Base-by-base conservation (phyloP, 2,329 filamentous ascomycete species). In the Xylaria polymorpha region DNA sequence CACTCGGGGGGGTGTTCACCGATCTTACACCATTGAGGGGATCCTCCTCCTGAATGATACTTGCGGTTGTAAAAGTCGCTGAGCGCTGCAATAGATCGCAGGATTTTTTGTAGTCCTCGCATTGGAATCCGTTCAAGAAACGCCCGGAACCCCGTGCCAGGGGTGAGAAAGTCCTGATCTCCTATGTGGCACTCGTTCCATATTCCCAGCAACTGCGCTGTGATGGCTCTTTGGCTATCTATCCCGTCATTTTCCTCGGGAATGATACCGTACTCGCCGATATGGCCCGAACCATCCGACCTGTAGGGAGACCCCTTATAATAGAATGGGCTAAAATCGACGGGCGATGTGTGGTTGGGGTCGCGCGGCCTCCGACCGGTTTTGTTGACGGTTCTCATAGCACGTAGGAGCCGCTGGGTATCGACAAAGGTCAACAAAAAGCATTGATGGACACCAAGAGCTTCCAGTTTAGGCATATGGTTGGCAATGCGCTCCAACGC, bases 361-460 rank as follows among this genome's bases (percentile, higher is more conserved):
- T 18, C 61, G 4, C 18, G 55, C n/a, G 0, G 20, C 15, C 9
- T 60, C 8, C 10, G 9, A 15, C 1, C 67, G 64, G 22, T 65
- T 14, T 32, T 10, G 53, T 78, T 77, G 41, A 67, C 70, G 0
- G 64, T 10, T 0, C 69, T 68, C 0, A 79, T 29, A 0, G 64
- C 7, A 0, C 74, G 39, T 4, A 80, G 20, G 0, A 80, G 37
- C 0, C 53, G 37, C 6, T 68, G 48, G 1, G 76, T 71, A 3
- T 62, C 22, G 1, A 71, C 71, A 15, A 80, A 71, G 56, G 77
- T 73, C 0, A 80, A 41, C 0, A 80, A 63, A 15, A 79, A 77
- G 60, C 79, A 80, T 7, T 77, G 72, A 35, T 77, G 68, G 0
- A 80, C 57, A 7, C 73, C 70, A 1, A 80, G 39, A 0, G 62